These are phyloP conservation scores for Aspergillus neoniger DNA, from an alignment of 2,329 filamentous ascomycete genomes.

Conservation along the genomic window DNA sequence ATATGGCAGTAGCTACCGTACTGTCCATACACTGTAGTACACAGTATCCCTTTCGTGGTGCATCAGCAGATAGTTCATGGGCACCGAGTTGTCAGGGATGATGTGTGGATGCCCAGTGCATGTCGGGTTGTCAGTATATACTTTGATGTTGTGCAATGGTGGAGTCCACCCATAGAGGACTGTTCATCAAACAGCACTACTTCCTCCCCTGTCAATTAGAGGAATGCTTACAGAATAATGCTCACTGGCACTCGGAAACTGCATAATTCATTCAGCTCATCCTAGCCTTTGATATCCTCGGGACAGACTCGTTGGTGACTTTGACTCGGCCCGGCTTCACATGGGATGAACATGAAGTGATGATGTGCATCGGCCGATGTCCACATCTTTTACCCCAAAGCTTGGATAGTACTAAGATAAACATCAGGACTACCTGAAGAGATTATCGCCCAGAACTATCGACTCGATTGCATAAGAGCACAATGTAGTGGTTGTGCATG, in stretches of 20 bases:
- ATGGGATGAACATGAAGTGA: not conserved
- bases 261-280: not conserved
- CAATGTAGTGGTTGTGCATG: slow-evolving; percentile 7
- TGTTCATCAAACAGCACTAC: not conserved
- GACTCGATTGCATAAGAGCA: not conserved
- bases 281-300: not conserved
- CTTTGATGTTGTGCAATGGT: not conserved
- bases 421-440: not conserved
- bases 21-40: not conserved
- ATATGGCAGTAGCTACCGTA: not conserved
- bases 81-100: not conserved
- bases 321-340: not conserved
- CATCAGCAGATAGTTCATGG: not conserved
- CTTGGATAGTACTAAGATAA: not conserved
- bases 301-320: not conserved
- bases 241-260: not conserved
- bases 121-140: not conserved
- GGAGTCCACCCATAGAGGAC: not conserved
- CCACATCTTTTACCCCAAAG: not conserved
- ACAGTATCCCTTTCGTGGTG: not conserved
- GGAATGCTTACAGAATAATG: not conserved
- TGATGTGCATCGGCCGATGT: not conserved
- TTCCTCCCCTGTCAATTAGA: not conserved
- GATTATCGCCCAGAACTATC: not conserved
- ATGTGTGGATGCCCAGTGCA: not conserved